Evolutionary conservation across 768 basidiomycete genomes (phyloP), one percentile per base, ranked within the genome.

Genomic region (Hypholoma fasciculare): DNA sequence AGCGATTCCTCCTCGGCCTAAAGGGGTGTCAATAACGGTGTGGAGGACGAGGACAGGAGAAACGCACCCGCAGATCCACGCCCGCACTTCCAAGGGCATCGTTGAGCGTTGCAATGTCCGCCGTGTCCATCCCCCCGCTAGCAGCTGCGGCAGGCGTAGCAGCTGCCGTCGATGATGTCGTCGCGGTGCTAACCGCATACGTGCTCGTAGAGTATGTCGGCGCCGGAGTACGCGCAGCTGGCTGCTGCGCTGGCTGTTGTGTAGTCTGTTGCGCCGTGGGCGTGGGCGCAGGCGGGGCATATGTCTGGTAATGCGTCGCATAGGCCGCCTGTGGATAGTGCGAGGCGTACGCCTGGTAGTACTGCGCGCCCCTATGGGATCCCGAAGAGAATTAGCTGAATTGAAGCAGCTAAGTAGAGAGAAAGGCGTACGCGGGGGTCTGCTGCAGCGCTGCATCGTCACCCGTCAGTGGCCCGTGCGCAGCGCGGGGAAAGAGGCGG

Each of bases 1-100:
- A 94, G 73, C 3, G 83, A 80, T 69, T 94, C 93, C 74, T 94
- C 92, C 71, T 94, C 93, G 0, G 93, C 93, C 91, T 94, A 65
- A 2, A 39, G 37, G 43, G 30, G 17, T 30, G 39, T 30, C 49
- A 39, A 14, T 50, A 27, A 36, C 12, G 7, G 48, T 47, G 27
- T 19, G 5, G 8, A 23, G 13, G 37, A 7, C 17, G 38, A 20
- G 27, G 23, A 2, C 23, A 9, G 30, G 30, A 34, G 30, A 34
- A 34, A 71, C 80, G 60, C 62, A 90, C 91, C 68, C 89, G 74
- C n/a, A 94, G 74, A 73, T 94, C 92, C 7, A 94, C 91, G 11
- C 92, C 92, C 7, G 91, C 92, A 66, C 90, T 92, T 4, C 91
- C 92, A 1, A 94, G 74, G 4, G 91, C 92, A 63, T 94, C 92